These are phyloP conservation scores for Grosmannia clavigera DNA, from an alignment of 2,329 filamentous ascomycete species.

Conservation along the genomic window DNA sequence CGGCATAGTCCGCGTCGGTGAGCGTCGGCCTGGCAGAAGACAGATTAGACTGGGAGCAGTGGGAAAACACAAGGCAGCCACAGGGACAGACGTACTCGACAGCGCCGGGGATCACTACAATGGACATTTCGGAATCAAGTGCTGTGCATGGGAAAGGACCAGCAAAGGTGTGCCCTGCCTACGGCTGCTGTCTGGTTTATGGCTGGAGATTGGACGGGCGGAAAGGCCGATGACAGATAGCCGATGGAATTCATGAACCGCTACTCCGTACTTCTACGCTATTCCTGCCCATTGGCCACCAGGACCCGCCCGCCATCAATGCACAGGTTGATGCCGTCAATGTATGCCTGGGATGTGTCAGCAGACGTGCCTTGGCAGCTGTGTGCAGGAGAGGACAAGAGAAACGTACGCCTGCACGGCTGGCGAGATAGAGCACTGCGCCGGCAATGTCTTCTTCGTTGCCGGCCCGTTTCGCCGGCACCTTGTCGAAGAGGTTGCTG, in stretches of 20 bases:
- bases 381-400: not conserved
- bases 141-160: too few relatives aligned
- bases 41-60: not conserved
- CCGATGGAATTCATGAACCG: not conserved
- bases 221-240: not conserved
- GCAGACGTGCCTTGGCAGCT: not conserved
- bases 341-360: slow-evolving; percentile 3
- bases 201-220: too few relatives aligned
- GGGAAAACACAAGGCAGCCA: too few relatives aligned
- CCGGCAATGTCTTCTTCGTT: slow-evolving; percentile 47
- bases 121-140: slow-evolving; percentile 1
- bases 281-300: slow-evolving; percentile 10
- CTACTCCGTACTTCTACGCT: not conserved
- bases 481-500: slow-evolving; percentile 47
- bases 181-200: too few relatives aligned
- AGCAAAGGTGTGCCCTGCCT: not conserved
- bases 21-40: not conserved
- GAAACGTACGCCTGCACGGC: slow-evolving; percentile 7
- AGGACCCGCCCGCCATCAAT: slow-evolving; percentile 10
- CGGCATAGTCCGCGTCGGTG: not conserved
- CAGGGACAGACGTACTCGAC: not conserved
- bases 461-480: slow-evolving; percentile 31
- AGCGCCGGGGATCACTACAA: slow-evolving; percentile 6
- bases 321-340: slow-evolving; percentile 9
- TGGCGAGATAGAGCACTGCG: slow-evolving; percentile 38